Conservation (phyloP, 306 rosid species). For the Quercus berberidifolia region DNA sequence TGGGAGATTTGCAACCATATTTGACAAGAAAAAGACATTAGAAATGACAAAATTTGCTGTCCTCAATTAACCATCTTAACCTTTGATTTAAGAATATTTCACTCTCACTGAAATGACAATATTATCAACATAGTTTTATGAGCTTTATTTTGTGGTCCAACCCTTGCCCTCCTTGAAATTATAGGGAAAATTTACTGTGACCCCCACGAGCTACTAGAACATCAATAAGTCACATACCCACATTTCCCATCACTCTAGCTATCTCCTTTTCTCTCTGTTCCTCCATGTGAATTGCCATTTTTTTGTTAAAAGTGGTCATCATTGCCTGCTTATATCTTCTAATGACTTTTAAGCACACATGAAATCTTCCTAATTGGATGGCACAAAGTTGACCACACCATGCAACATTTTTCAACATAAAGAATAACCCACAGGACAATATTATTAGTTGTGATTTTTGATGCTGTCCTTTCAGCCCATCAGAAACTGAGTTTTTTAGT, state of each 20-base stretch:
- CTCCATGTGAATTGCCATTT: slow-evolving; percentile 37
- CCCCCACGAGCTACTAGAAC: too few species aligned
- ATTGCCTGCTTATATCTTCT: slow-evolving; percentile 26
- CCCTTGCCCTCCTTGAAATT: not conserved
- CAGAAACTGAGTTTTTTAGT: slow-evolving; percentile 17
- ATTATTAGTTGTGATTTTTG: slow-evolving; percentile 24
- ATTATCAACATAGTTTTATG: too few species aligned
- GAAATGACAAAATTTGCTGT: not conserved
- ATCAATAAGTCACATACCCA: slow-evolving; percentile 1
- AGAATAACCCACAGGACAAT: slow-evolving; percentile 18
- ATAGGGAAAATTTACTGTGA: too few species aligned
- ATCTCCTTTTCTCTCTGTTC: too few species aligned
- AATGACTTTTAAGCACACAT: slow-evolving; percentile 19
- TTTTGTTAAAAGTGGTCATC: slow-evolving; percentile 43
- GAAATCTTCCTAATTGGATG: slow-evolving; percentile 20
- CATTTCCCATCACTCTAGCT: not conserved
- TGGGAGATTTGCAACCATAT: too few species aligned
- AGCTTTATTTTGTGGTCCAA: not conserved
- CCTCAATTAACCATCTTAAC: too few species aligned
- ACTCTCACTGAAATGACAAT: too few species aligned
- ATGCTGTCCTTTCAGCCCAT: slow-evolving; percentile 18
- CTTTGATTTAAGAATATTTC: too few species aligned
- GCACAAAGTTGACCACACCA: slow-evolving; percentile 24
- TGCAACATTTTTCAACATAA: slow-evolving; percentile 24
- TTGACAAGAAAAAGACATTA: not conserved